Percentiles rank a stretch among this genome's conserved stretches.
Conservation (phyloP, 768 basidiomycete genomes). For the Termitomyces sp. region DNA sequence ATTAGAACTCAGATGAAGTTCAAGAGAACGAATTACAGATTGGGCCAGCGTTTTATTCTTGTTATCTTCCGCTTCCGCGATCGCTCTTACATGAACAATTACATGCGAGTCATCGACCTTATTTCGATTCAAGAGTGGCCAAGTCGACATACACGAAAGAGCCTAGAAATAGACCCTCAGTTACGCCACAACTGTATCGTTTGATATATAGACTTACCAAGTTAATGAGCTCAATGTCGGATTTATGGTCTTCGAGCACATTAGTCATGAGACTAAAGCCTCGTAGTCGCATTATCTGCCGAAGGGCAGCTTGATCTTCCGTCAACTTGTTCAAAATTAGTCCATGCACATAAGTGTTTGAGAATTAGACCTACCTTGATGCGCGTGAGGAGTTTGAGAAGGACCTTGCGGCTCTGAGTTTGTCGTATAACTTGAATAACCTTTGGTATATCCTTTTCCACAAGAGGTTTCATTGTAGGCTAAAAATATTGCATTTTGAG, state of each 20-base stretch:
- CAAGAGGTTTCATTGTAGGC: slow-evolving; percentile 75
- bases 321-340: slow-evolving; percentile 56
- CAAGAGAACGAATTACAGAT: slow-evolving; percentile 39
- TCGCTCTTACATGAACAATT: slow-evolving; percentile 53
- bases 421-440: slow-evolving; percentile 90
- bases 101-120: slow-evolving; percentile 83
- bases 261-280: slow-evolving; percentile 92
- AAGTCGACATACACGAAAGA: slow-evolving; percentile 62
- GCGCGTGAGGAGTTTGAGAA: slow-evolving; percentile 78
- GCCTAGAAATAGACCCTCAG: slow-evolving; percentile 32
- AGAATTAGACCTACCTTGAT: slow-evolving; percentile 55
- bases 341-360: not conserved
- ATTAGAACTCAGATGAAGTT: not conserved
- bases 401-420: slow-evolving; percentile 75
- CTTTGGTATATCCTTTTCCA: slow-evolving; percentile 80
- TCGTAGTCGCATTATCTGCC: slow-evolving; percentile 87
- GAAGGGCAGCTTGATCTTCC: slow-evolving; percentile 68
- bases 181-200: not conserved
- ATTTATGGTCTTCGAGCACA: slow-evolving; percentile 69
- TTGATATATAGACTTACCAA: slow-evolving; percentile 43
- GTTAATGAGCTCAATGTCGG: slow-evolving; percentile 66
- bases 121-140: slow-evolving; percentile 84
- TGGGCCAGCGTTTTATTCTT: slow-evolving; percentile 53
- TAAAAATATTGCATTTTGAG: slow-evolving; percentile 23
- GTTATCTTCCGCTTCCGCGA: slow-evolving; percentile 52